Conservation (phyloP, 2,329 filamentous ascomycete species). For the Mollisiaceae sp. region DNA sequence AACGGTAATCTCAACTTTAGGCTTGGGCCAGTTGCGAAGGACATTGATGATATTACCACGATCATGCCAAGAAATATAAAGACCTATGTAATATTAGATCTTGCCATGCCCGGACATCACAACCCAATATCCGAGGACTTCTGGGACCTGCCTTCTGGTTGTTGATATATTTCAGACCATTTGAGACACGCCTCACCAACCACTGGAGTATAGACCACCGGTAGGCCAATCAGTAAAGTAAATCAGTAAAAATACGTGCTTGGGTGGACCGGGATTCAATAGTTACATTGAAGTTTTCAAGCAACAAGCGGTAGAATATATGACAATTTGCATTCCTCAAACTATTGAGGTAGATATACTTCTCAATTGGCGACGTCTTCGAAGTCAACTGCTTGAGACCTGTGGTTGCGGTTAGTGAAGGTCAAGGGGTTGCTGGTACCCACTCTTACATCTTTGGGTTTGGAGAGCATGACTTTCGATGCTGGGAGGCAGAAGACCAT, state of each 20-base stretch:
- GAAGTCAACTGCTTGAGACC: constrained; percentile 40
- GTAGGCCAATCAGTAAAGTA: constrained; percentile 48
- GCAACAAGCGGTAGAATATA: constrained; percentile 40
- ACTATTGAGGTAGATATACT: constrained; percentile 41
- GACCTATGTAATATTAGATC: constrained; percentile 39
- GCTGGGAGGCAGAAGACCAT: constrained; percentile 39
- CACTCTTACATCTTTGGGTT: constrained; percentile 36
- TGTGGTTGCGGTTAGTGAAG: constrained; percentile 17
- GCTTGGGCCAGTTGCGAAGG: constrained; percentile 72
- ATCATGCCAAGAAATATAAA: constrained; percentile 74
- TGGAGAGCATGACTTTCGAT: constrained; percentile 40
- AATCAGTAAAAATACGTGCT: constrained; percentile 22
- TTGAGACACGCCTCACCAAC: constrained; percentile 75
- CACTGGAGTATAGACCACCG: constrained; percentile 64
- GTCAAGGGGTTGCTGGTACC: background rate
- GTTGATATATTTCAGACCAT: constrained; percentile 77
- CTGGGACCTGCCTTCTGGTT: constrained; percentile 62
- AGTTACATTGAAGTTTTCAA: constrained; percentile 37
- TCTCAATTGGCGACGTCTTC: constrained; percentile 40
- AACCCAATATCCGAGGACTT: background rate
- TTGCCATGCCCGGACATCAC: background rate
- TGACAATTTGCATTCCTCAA: constrained; percentile 39
- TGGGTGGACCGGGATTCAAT: constrained; percentile 6
- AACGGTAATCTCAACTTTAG: constrained; percentile 64
- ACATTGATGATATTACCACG: constrained; percentile 68